phyloP scores from a whole-genome alignment of 139 green algal species.

The Asterochloris erici region DNA sequence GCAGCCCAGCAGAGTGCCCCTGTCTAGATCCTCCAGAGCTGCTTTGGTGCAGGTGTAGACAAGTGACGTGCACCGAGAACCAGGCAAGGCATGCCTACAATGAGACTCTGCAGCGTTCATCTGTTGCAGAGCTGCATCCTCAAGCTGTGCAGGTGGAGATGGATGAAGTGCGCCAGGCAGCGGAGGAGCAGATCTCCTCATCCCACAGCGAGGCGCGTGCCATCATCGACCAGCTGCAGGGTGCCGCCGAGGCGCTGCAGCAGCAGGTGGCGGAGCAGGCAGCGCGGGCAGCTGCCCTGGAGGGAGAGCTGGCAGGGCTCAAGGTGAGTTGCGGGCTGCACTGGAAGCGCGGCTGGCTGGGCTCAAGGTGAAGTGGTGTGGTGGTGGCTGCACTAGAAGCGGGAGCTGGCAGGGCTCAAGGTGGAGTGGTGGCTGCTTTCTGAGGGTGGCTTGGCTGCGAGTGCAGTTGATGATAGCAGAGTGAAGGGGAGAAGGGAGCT shows the following conservation, averaged over 20 bases:
- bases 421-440: too few species aligned
- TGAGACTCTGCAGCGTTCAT: background rate
- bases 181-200: constrained; percentile 2
- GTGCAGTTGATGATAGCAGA: too few species aligned
- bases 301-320: background rate
- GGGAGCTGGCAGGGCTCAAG: background rate
- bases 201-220: constrained; percentile 4
- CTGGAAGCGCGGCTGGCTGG: background rate
- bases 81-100: too few species aligned
- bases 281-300: background rate
- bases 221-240: constrained; percentile 9
- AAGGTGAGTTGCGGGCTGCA: background rate
- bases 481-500: too few species aligned
- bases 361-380: background rate
- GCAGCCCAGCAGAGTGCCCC: background rate
- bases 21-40: background rate
- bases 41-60: background rate
- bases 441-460: too few species aligned
- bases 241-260: constrained; percentile 7
- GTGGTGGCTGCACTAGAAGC: background rate
- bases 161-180: constrained; percentile 6
- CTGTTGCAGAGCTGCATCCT: background rate
- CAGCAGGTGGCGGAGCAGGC: background rate
- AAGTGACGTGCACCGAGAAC: background rate
- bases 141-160: constrained; percentile 3